Percentiles rank a stretch among this genome's conserved stretches.
Conservation (phyloP, 306 rosid species). For the Corylus avellana region DNA sequence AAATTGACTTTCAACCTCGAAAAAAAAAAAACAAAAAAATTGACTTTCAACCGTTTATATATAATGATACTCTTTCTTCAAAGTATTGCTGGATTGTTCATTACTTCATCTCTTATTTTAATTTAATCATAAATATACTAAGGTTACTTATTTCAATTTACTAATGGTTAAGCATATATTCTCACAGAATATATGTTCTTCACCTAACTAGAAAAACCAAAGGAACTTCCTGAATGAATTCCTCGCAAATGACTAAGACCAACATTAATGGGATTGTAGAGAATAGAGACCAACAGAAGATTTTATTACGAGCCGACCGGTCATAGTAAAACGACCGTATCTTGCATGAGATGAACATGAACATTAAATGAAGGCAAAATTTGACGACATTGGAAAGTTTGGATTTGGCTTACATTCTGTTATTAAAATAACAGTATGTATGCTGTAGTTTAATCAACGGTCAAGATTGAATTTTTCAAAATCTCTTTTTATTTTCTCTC, state of each 20-base stretch:
- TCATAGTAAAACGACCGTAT: no score
- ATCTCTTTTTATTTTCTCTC: no score
- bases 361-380: no score
- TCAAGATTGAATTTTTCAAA: no score
- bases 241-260: conserved; percentile 5
- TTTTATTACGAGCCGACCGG: no score
- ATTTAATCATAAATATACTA: background rate
- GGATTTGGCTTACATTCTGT: no score
- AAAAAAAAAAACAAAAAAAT: no score
- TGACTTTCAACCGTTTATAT: background rate
- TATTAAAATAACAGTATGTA: no score
- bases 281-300: background rate
- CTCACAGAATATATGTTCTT: conserved; percentile 7
- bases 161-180: background rate
- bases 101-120: background rate
- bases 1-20: conserved; percentile 30
- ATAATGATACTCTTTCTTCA: background rate
- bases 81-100: background rate
- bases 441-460: no score
- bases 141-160: background rate
- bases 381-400: no score
- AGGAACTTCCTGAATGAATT: conserved; percentile 9
- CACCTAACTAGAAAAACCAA: conserved; percentile 15
- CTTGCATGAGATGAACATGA: no score
- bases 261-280: background rate